Conservation (phyloP, 2,329 filamentous ascomycete genomes). For the Bimuria novae-zelandiae region DNA sequence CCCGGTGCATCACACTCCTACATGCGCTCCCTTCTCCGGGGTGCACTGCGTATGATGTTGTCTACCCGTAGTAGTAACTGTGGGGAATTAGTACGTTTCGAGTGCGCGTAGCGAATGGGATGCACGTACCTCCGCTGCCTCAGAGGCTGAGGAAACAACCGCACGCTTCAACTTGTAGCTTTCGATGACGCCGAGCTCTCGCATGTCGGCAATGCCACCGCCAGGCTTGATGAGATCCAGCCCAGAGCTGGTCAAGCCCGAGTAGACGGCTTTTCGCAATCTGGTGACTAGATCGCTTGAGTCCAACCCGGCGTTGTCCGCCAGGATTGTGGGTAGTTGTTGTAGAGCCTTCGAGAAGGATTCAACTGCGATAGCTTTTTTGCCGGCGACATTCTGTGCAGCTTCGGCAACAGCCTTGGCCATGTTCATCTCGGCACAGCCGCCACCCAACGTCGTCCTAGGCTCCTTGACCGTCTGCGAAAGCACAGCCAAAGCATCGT, state of each 20-base stretch:
- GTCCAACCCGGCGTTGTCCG: conserved; percentile 96
- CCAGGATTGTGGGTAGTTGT: conserved; percentile 93
- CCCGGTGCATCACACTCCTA: conserved; percentile 45
- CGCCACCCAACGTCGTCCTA: conserved; percentile 89
- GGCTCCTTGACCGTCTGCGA: conserved; percentile 97
- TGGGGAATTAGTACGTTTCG: conserved; percentile 35
- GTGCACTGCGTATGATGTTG: conserved; percentile 95
- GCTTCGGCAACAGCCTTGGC: conserved; percentile 95
- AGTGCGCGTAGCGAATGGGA: conserved; percentile 7
- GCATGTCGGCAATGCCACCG: conserved; percentile 93
- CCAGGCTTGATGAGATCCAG: conserved; percentile 87
- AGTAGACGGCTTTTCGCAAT: conserved; percentile 91
- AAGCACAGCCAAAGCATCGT: conserved; percentile 93
- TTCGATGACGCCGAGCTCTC: conserved; percentile 91
- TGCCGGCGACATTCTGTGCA: conserved; percentile 91
- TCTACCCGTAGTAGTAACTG: conserved; percentile 90
- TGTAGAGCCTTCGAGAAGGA: conserved; percentile 86
- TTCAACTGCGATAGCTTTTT: conserved; percentile 92
- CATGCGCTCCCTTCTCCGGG: conserved; percentile 78
- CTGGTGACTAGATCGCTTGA: conserved; percentile 91
- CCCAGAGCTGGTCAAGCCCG: conserved; percentile 89
- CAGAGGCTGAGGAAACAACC: conserved; percentile 94
- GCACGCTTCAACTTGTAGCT: conserved; percentile 98
- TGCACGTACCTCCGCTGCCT: conserved; percentile 85
- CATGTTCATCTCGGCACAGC: conserved; percentile 99